Evolutionary conservation across 2,329 filamentous ascomycete genomes (phyloP), one percentile per base, ranked within the genome.

Genomic region (Ceratocystis ficicola): DNA sequence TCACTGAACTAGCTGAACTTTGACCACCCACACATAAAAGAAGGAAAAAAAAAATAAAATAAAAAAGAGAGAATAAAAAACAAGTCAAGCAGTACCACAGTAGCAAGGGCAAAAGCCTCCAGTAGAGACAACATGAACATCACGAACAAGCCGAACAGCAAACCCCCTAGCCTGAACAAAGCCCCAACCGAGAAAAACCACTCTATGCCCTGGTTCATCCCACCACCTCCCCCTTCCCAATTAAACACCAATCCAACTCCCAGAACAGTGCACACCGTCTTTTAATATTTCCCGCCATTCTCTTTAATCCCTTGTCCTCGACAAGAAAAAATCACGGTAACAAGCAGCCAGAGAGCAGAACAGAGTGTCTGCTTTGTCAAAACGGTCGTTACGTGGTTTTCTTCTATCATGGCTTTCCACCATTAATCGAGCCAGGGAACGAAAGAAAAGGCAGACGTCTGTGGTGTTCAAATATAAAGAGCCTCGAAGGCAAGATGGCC

Each of bases 281-380:
- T 66, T 65, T 68, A 62, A 62, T 50, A 8, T 62, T 63, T 64
- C 66, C 66, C 64, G 62, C 66, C 66, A 68, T 68, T 67, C 66
- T 66, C 61, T 68, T 68, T 68, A 68, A 67, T 67, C 66, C 66
- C 66, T 67, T 62, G 17, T 30, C 7, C 32, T 30, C 44, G 36
- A 52, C 44, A 30, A 15, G 20, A 17, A 52, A 7, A 52, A 52
- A 10, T 12, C 36, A 41, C 10, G 36, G 36, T 41, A 41, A 41
- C 36, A 2, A 41, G 4, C 36, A 41, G 3, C 4, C 22, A 52
- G 22, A 15, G 5, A 52, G 15, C 28, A 28, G 17, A 28, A 28
- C 22, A 52, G 28, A 3, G 22, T 28, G 48, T 22, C 22, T 10
- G 22, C 20, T 50, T 48, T 28, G 22, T 2, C 10, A 4, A 41